Evolutionary conservation across 345 rosid species (phyloP).

Genomic region (Ceriops tagal): DNA sequence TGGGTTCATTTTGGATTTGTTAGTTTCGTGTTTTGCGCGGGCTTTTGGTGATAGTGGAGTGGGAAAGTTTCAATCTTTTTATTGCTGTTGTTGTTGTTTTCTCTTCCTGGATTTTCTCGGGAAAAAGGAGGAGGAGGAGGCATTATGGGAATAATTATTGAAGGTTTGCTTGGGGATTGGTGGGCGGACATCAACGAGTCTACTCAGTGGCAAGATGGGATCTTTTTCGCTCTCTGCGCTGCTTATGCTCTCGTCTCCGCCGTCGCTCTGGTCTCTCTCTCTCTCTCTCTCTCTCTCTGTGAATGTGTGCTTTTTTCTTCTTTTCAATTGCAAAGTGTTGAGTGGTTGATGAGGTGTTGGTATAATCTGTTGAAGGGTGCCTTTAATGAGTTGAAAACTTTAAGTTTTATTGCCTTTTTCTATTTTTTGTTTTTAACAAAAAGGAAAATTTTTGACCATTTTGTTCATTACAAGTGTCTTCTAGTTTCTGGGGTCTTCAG

Average conservation of each 20-base stretch:
- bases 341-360: neutral
- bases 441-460: too few relatives aligned
- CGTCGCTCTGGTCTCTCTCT: slow-evolving; percentile 59
- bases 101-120: neutral
- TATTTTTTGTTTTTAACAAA: too few relatives aligned
- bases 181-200: slow-evolving; percentile 89
- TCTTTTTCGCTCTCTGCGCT: slow-evolving; percentile 82
- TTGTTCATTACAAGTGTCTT: too few relatives aligned
- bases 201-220: slow-evolving; percentile 87
- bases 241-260: slow-evolving; percentile 87
- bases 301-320: neutral
- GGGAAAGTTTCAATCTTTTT: slow-evolving; percentile 4
- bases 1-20: neutral
- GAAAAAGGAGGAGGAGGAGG: slow-evolving; percentile 1
- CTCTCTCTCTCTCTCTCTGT: neutral
- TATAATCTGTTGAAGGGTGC: neutral
- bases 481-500: neutral
- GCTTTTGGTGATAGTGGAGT: neutral
- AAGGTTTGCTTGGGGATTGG: slow-evolving; percentile 41
- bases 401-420: neutral
- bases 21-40: neutral
- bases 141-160: slow-evolving; percentile 7
- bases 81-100: neutral
- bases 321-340: neutral
- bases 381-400: neutral